Base-by-base conservation (phyloP, 2,329 filamentous ascomycete genomes). In the Neofusicoccum cordaticola region DNA sequence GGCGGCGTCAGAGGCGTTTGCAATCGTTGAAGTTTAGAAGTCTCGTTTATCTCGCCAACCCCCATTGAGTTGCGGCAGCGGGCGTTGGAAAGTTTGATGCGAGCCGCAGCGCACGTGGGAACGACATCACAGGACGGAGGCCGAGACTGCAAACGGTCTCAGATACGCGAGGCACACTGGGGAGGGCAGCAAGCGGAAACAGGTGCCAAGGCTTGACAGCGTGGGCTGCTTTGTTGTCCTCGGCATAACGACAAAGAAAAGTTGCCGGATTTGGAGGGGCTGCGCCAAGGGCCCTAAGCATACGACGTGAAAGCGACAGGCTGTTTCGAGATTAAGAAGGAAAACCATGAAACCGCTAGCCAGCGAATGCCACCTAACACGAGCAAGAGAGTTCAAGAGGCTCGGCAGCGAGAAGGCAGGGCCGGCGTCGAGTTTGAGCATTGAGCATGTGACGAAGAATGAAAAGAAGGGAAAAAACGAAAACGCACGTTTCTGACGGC, bases 111-210 rank as follows among this genome's bases (percentile, higher is more conserved):
- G n/a, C 41, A 60, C 56, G 56, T 60, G 56, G 41, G 8, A 34
- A 34, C 13, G 22, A 3, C 17, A 19, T 19, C 35, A 17, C 13
- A 35, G 41, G 44, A 57, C 9, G 22, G 17, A 17, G n/a, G 50
- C n/a, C 42, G 31, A 48, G 37, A 60, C 42, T 47, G 56, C 42
- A 60, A 60, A 60, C 56, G 31, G 27, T 60, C 22, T 60, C 42
- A 27, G 56, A 37, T 47, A 19, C 15, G 11, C 31, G n/a, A 47
- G 15, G 31, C 13, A 12, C 19, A 22, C 15, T 13, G 22, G 41
- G 12, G 27, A 60, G 13, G 17, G 37, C 19, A 19, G n/a, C 42
- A 47, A 37, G 42, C 56, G 31, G 56, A 47, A 27, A 22, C 41
- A 22, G 11, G 47, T 12, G 39, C 19, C 22, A 2, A 45, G 42